Base-by-base conservation (phyloP, 2,329 filamentous ascomycete genomes). In the Byssoonygena ceratinophila region DNA sequence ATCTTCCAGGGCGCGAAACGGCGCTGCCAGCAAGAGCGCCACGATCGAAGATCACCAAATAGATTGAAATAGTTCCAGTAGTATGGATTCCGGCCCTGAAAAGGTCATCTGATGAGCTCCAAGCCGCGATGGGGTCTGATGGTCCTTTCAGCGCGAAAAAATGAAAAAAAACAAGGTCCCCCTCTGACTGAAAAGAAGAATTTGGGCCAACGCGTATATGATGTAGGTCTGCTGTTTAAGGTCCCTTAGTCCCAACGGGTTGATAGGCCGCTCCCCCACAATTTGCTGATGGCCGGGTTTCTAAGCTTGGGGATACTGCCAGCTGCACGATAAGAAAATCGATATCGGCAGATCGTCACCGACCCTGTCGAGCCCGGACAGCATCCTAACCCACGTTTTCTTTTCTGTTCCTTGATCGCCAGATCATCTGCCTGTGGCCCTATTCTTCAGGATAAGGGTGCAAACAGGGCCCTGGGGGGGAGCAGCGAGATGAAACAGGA, bases 291-390 rank as follows among this genome's bases (percentile, higher is more conserved):
- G 12, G 29, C 49, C 29, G 23, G 49, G 39, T 51, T 51, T 7
- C 22, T 7, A 36, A 51, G 49, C 49, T 51, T 22, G 49, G 49
- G 49, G 27, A 9, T 4, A 29, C 27, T 32, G 37, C 48, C 46
- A 39, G 48, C 37, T 44, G 48, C 48, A 51, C n/a, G 48, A 51
- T 44, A 51, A 45, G 49, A 29, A 51, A 51, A 44, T 51, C 40
- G 39, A 45, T 29, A 45, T 45, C 49, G 49, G 49, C 49, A 51
- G 49, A 51, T 51, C 49, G 49, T 45, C 49, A 37, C 40, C 40
- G 49, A 51, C 49, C 49, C 49, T 51, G 49, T 51, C 49, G 49
- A 51, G 49, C 49, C 27, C 49, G 49, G 49, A 45, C 39, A 25
- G 23, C 49, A 36, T 51, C 39, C 27, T 44, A 37, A 20, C 49